Base-by-base conservation (phyloP, 768 basidiomycete species). In the Mycena olivaceomarginata region DNA sequence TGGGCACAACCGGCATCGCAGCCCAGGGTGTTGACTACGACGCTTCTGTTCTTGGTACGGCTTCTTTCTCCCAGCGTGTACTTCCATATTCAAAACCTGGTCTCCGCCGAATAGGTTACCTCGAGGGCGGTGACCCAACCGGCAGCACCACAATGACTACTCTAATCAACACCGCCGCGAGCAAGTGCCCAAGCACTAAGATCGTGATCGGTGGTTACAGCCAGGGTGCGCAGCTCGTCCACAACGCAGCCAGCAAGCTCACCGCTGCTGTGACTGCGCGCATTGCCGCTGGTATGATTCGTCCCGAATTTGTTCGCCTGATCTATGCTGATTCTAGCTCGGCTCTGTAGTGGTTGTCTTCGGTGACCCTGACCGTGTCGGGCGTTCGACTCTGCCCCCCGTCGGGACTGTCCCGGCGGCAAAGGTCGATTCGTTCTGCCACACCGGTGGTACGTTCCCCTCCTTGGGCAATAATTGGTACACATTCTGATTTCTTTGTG, bases 221-320 rank as follows among this genome's bases (percentile, higher is more conserved):
- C 25, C 70, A 71, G 60, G 70, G 70, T 18, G 70, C 70, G 1
- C 70, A 71, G 60, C 70, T 71, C 25, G 60, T 63, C 25, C 70
- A 71, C 70, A 71, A 71, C 43, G 70, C 70, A 2, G 68, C 68
- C 15, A 22, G 15, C n/a, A 57, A 6, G n/a, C 68, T 70, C 1
- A 9, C n/a, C 0, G 68, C 68, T 25, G 16, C 56, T 16, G 57
- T 60, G 13, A 70, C 68, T 45, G 68, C 51, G 7, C 51, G 67
- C 18, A 69, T 69, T 25, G 67, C 53, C 40, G 67, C 67, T 12
- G 67, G 67, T 70, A 70, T 8, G 57, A 31, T 31, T 59, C 25
- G 39, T 43, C 18, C 43, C 16, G 4, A 25, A 15, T 20, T 7
- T 40, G 15, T 40, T 18, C 39, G 18, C 60, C 60, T 59, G n/a